Base-by-base conservation (phyloP, 2,329 filamentous ascomycete genomes). In the Trichocomaceae sp. region DNA sequence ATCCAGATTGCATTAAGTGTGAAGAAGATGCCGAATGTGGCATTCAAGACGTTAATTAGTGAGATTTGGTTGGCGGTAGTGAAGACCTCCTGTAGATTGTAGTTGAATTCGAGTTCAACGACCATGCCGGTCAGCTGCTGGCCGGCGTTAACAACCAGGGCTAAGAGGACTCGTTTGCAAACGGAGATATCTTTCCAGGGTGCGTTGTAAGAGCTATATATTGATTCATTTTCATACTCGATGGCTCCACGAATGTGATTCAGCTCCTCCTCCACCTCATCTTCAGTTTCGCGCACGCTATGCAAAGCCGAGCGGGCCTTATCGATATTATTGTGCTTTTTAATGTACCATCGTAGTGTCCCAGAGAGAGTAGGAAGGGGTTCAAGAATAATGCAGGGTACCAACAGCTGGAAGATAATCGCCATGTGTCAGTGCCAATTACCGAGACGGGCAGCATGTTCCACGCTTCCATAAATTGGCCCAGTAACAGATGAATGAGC, bases 341-440 rank as follows among this genome's bases (percentile, higher is more conserved):
- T 79, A 58, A 88, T 79, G 66, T 60, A 70, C 84, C 85, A 88
- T 50, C 85, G 79, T 17, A 86, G 86, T 3, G 80, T 82, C 66
- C 87, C 85, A 19, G 84, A 84, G 58, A 86, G 79, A 65, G 83
- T 85, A 41, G 83, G 84, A 13, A 88, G 73, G 35, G 84, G 76
- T 3, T 70, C 60, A 20, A 87, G 71, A 66, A 88, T 84, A 56
- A 87, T 62, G 50, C 78, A 60, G 1, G 85, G 85, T 22, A 87
- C 77, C n/a, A 88, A 68, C 48, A 87, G 75, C 70, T 88, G 85
- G 75, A 88, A 87, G 58, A 88, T 83, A 59, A 87, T 81, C 13
- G 88, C 83, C 74, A 87, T 80, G 62, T 80, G 82, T 85, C 85
- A 88, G 69, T 87, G 84, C 85, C 85, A 87, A 61, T 88, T 75